Percentiles rank a stretch among this genome's conserved stretches.
phyloP scores from a whole-genome alignment of 768 basidiomycete species.

The Omphalotus guepiniiformis region DNA sequence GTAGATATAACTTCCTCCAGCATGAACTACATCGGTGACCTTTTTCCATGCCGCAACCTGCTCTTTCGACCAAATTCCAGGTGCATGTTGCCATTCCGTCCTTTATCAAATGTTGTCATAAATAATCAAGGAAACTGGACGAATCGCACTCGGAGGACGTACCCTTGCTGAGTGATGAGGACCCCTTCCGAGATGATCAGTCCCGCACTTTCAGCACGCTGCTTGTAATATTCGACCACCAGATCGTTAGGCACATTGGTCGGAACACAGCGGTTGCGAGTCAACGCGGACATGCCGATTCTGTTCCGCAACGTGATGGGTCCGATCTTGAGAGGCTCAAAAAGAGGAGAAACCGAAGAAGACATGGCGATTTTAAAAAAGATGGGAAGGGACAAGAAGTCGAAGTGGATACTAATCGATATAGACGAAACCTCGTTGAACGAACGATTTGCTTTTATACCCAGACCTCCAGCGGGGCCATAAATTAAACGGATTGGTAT shows the following conservation, averaged over 20 bases:
- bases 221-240: constrained; percentile 31
- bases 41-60: constrained; percentile 27
- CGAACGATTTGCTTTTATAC: too few relatives aligned
- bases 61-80: constrained; percentile 27
- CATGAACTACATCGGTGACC: constrained; percentile 30
- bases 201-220: constrained; percentile 28
- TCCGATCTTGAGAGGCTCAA: constrained; percentile 20
- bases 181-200: constrained; percentile 31
- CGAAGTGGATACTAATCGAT: too few relatives aligned
- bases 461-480: too few relatives aligned
- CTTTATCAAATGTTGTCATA: too few relatives aligned
- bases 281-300: constrained; percentile 22
- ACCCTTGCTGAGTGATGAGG: constrained; percentile 28
- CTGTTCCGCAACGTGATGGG: constrained; percentile 21
- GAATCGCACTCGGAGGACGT: not conserved
- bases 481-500: too few relatives aligned
- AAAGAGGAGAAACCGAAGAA: constrained; percentile 8
- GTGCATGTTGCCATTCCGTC: constrained; percentile 28
- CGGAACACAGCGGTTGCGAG: constrained; percentile 22
- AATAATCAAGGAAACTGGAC: too few relatives aligned
- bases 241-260: constrained; percentile 22
- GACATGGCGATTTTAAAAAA: too few relatives aligned
- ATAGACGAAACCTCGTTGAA: too few relatives aligned
- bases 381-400: too few relatives aligned
- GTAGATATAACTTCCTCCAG: constrained; percentile 25